Base-by-base conservation (phyloP, 2,329 filamentous ascomycete species). In the Fusarium drepaniforme region DNA sequence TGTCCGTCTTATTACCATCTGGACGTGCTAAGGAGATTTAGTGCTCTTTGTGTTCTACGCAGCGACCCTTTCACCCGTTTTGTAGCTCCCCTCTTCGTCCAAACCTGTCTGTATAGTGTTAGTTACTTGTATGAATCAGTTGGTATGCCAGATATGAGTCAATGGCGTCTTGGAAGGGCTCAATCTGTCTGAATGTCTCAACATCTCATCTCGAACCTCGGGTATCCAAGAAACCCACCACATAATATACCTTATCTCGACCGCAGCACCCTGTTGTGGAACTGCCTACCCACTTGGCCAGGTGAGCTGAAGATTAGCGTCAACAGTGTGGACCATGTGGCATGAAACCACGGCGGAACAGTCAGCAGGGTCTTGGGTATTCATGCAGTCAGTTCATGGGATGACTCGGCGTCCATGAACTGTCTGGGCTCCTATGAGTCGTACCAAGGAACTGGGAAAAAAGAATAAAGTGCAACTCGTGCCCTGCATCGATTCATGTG, bases 381-480 rank as follows among this genome's bases (percentile, higher is more conserved):
- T 44, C 49, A 23, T 71, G 68, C 18, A 56, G 28, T 64, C 46
- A 37, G 33, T 33, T 38, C 59, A 63, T 44, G 59, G 25, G 16
- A 59, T 53, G 58, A 53, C 13, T 23, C 28, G 25, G 25, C 16
- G 23, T 11, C 35, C 40, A 42, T 49, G 53, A 57, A 30, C 64
- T 66, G 40, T 30, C 53, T 38, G 59, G 18, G 18, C 33, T 9
- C n/a, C 62, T 49, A 66, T 23, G 46, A 30, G 11, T n/a, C 40
- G 57, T 30, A 23, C 35, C 21, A 30, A 21, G n/a, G 18, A 18
- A 30, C 42, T 60, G 42, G 53, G 58, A 73, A 70, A 73, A 70
- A 73, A 73, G 56, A 62, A 25, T 21, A 61, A 23, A 15, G 59
- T 46, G 59, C 23, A 35, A 46, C 37, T 44, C 38, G 44, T 49